Evolutionary conservation across 176 grass and related monocot species (phyloP), one percentile per base, ranked within the genome.

Genomic region (Microstegium vimineum): DNA sequence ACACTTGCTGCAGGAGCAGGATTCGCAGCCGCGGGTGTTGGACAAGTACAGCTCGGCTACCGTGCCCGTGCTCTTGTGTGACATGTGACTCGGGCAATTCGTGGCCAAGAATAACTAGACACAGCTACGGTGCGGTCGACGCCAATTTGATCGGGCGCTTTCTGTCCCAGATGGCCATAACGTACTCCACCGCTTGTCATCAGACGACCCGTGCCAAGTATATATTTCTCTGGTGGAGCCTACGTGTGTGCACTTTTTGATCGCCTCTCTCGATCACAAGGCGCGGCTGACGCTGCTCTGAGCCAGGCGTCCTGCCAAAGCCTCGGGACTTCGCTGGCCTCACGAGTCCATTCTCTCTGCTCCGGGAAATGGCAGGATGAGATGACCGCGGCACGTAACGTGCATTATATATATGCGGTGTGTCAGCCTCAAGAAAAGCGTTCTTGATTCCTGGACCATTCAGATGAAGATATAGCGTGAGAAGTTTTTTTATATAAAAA

Each of bases 291-390:
- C 22, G 54, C 54, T 59, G n/a, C 5, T 59, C 22, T 11, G 54
- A 37, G 77, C 65, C 66, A 66, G 72, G 56, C 82, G 26, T 85
- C 77, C 71, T 17, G 82, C 77, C 82, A 77, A n/a, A 62, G 15
- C 82, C 42, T 82, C 35, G 56, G 83, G 78, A 78, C 73, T 62
- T 13, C 18, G 28, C 72, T 59, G 88, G 60, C 16, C 54, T 66
- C 78, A 25, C 54, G 73, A 45, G 78, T 56, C 83, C 83, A 86
- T 86, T 73, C n/a, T n/a, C n/a, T n/a, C 78, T 45, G 46, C 66
- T 67, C 51, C 67, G 69, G 23, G 41, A 49, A 89, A 69, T 20
- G 62, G 54, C 32, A 14, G 73, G 13, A 73, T 10, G 57, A 31
- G 34, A 26, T 28, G 83, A 72, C 34, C 2, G 59, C 78, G 83